phyloP scores from a whole-genome alignment of 257 asterid species.

The Plectranthus barbatus region DNA sequence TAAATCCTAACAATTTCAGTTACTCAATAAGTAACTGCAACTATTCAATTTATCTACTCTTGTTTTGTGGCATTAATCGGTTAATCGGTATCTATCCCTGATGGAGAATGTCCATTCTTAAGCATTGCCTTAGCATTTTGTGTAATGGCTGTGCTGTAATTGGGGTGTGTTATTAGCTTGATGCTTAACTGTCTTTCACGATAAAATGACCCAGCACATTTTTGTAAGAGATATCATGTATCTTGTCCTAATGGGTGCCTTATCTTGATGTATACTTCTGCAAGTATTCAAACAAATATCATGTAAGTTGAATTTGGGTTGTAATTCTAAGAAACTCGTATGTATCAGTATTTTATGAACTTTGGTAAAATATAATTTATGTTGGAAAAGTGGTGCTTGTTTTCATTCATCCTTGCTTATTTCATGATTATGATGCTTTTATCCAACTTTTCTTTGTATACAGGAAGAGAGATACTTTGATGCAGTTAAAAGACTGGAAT shows the following conservation, averaged over 20 bases:
- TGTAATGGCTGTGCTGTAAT: slow-evolving; percentile 4
- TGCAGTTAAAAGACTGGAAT: slow-evolving; percentile 79
- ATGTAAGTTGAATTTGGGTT: background rate
- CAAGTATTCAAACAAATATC: background rate
- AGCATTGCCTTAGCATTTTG: background rate
- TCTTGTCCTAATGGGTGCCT: background rate
- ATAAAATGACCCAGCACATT: background rate
- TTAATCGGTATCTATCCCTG: background rate
- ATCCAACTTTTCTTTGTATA: background rate
- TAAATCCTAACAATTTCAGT: background rate
- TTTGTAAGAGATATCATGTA: background rate
- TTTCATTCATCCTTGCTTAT: background rate
- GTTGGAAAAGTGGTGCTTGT: background rate
- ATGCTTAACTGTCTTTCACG: background rate
- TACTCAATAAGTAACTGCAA: background rate
- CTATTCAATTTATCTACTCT: background rate
- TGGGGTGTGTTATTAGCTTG: background rate
- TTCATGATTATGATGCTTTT: background rate
- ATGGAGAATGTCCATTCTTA: background rate
- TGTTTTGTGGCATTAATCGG: background rate
- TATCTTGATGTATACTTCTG: slow-evolving; percentile 1
- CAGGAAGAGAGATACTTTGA: slow-evolving; percentile 70
- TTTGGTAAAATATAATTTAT: background rate
- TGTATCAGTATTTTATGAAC: background rate
- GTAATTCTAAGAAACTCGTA: background rate